These are phyloP conservation scores for Alternaria burnsii DNA, from an alignment of 2,329 filamentous ascomycete genomes.

Conservation along the genomic window DNA sequence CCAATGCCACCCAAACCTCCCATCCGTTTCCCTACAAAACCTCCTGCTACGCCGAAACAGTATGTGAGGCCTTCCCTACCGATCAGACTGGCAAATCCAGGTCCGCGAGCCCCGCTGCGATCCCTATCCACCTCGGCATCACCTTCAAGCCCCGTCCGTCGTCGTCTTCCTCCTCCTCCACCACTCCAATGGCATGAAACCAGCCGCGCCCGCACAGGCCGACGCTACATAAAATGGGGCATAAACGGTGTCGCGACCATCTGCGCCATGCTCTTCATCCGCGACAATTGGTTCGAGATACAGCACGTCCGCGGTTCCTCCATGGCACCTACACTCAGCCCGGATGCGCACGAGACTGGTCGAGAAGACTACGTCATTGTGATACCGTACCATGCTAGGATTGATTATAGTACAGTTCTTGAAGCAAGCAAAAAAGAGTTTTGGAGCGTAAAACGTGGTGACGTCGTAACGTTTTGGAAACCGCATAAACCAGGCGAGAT, in stretches of 20 bases:
- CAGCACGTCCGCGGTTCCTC: slow-evolving; percentile 52
- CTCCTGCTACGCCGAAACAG: slow-evolving; percentile 6
- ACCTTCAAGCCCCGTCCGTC: slow-evolving; percentile 6
- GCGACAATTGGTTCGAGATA: slow-evolving; percentile 52
- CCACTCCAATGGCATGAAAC: slow-evolving; percentile 16
- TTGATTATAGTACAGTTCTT: not conserved
- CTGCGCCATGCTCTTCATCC: slow-evolving; percentile 41
- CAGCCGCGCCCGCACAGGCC: slow-evolving; percentile 12
- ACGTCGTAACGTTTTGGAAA: slow-evolving; percentile 56
- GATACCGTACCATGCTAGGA: slow-evolving; percentile 26
- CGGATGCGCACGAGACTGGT: slow-evolving; percentile 52
- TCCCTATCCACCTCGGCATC: slow-evolving; percentile 6
- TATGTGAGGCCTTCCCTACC: slow-evolving; percentile 6
- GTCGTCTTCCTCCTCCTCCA: slow-evolving; percentile 10
- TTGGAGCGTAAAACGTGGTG: slow-evolving; percentile 50
- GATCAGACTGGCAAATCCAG: not conserved
- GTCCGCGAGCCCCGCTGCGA: slow-evolving; percentile 10
- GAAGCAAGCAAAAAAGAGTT: slow-evolving; percentile 1
- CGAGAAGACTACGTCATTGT: slow-evolving; percentile 51
- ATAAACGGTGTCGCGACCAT: slow-evolving; percentile 24
- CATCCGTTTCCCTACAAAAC: slow-evolving; percentile 23
- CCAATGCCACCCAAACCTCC: slow-evolving; percentile 40
- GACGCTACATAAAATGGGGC: slow-evolving; percentile 23
- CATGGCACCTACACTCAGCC: slow-evolving; percentile 59
- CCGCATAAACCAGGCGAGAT: slow-evolving; percentile 74